Conservation (phyloP, 164 flowering plant genomes). For the Vitis cinerea region DNA sequence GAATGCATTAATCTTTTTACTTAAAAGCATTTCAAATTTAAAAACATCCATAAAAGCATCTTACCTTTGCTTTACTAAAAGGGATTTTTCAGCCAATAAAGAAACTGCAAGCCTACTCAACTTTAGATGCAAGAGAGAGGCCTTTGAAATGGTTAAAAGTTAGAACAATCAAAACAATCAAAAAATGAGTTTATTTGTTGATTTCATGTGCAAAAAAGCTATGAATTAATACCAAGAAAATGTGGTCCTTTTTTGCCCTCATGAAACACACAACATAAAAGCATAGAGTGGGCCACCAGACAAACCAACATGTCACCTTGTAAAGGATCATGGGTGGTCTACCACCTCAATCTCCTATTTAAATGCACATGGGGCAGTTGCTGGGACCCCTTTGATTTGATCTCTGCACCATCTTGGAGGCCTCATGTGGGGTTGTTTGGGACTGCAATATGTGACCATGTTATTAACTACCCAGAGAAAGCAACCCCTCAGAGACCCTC, state of each 20-base stretch:
- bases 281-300: background rate
- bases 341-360: background rate
- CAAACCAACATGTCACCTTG: slow-evolving; percentile 1
- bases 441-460: slow-evolving; percentile 9
- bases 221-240: background rate
- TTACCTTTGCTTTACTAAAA: no score
- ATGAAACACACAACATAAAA: background rate
- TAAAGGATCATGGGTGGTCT: slow-evolving; percentile 4
- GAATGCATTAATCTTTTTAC: no score
- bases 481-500: slow-evolving; percentile 7
- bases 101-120: no score
- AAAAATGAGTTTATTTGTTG: no score
- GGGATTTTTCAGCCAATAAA: no score
- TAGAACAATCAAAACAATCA: no score
- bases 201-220: no score
- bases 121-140: no score
- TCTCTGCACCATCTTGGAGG: background rate
- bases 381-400: background rate
- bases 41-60: no score
- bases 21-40: no score
- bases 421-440: slow-evolving; percentile 5
- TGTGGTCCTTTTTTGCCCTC: background rate
- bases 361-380: slow-evolving; percentile 9
- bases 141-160: no score
- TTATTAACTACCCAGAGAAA: slow-evolving; percentile 7